Base-by-base conservation (phyloP, 495 filamentous ascomycete species). In the Jackrogersella minutella region DNA sequence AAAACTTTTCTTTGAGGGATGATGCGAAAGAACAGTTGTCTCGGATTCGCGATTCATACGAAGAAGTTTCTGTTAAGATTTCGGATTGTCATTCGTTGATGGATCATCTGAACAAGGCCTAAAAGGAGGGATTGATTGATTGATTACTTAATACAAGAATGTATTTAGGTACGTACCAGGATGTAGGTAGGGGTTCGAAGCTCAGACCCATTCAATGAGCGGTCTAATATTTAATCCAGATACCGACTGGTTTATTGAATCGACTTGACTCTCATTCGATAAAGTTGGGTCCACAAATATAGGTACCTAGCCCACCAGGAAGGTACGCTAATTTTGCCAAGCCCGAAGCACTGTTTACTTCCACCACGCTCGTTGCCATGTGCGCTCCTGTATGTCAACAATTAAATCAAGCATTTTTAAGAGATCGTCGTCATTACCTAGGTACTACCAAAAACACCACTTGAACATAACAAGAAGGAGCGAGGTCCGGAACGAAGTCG, bases 351-450 rank as follows among this genome's bases (percentile, higher is more conserved):
- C 65, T 68, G 65, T 68, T 68, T 68, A 68, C 65, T 63, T 59
- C 21, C 54, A 37, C 58, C 54, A 55, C 31, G n/a, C 31, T 33
- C 54, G 65, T 68, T 68, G 65, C 65, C 56, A 59, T 58, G 65
- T 44, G 26, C 41, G 59, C 59, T 63, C 53, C 36, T 62, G 53
- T 54, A 59, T 68, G 65, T 68, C 65, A 68, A 68, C 65, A 68
- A 68, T 63, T 55, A 22, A 40, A 58, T 24, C 39, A 51, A 39
- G 37, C 52, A 37, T 62, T 43, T 58, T 58, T 22, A 44, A 64
- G 17, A n/a, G n/a, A n/a, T n/a, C 50, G 46, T 61, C 56, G 55
- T 65, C 61, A 52, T 47, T 26, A 58, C 34, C 19, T 39, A 26
- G 36, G 30, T 58, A 50, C 26, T 37, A 36, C 36, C 50, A 41